Evolutionary conservation across 257 asterid species (phyloP), one percentile per base, ranked within the genome.

Genomic region (Forsythia viridissima): DNA sequence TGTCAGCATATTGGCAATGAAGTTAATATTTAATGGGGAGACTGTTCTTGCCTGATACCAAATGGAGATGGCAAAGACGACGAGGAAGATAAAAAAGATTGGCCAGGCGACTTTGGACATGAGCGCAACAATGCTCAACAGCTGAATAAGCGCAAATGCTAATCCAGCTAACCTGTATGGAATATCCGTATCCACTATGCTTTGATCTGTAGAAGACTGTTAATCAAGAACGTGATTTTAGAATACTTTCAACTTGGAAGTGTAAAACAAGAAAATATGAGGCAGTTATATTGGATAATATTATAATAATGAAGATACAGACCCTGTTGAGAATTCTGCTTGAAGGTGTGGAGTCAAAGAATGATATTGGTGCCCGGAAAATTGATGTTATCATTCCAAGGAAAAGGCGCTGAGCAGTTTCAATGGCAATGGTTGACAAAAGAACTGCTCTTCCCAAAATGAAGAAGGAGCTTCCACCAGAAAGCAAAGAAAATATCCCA

Each of bases 251-350:
- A 68, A 68, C 40, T 13, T 52, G 51, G 24, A 5, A 69, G 36
- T 20, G 38, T 11, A 77, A 40, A 38, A 61, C 1, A 40, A 16
- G 41, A 73, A 20, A 61, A 11, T 1, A n/a, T 7, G 6, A 42
- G 20, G 16, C 15, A 11, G 55, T 55, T 38, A n/a, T 20, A 81
- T 75, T n/a, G 21, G 57, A 65, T 42, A 65, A 24, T 24, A 24
- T 24, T 24, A 24, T 24, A 24, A 6, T 9, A 15, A 16, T 5
- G 37, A 8, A 71, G 70, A 16, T 18, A 74, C 96, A 71, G 1
- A 93, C 98, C 89, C 96, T 86, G 43, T 89, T 92, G 46, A 93
- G 98, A 81, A 93, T 90, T 77, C 94, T 84, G 89, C 98, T 93
- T 8, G 97, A 92, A 63, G 94, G 98, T 5, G 89, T 93, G 79